Conservation (phyloP, 495 filamentous ascomycete genomes). For the Annulohypoxylon maeteangense region DNA sequence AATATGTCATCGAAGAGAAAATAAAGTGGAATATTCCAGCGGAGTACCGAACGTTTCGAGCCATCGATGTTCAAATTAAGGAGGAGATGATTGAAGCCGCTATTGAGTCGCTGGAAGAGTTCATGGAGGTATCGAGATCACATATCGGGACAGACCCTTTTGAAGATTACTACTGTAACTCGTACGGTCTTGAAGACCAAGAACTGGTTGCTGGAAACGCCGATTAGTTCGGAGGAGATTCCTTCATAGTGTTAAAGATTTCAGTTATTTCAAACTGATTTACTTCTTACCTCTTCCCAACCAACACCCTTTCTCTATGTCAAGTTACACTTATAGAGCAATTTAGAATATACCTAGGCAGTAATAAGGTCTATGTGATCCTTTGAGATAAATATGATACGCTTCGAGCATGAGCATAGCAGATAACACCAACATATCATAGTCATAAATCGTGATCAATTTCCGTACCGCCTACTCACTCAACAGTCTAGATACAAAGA, state of each 20-base stretch:
- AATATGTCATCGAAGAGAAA: slow-evolving; percentile 27
- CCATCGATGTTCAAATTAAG: slow-evolving; percentile 27
- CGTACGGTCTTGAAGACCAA: neutral
- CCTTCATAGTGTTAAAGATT: too few relatives aligned
- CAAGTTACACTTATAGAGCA: too few relatives aligned
- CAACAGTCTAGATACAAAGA: slow-evolving; percentile 41
- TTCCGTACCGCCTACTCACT: slow-evolving; percentile 31
- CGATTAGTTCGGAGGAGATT: neutral
- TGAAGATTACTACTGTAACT: slow-evolving; percentile 1
- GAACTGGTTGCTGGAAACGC: neutral
- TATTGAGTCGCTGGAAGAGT: slow-evolving; percentile 33
- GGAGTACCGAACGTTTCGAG: slow-evolving; percentile 25
- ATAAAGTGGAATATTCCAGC: slow-evolving; percentile 23
- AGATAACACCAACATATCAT: neutral
- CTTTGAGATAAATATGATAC: too few relatives aligned
- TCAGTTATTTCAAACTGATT: too few relatives aligned
- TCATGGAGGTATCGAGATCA: slow-evolving; percentile 27
- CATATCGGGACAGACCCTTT: slow-evolving; percentile 23
- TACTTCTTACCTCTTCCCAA: too few relatives aligned
- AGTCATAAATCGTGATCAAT: slow-evolving; percentile 43
- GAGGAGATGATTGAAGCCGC: slow-evolving; percentile 26
- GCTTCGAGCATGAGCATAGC: too few relatives aligned
- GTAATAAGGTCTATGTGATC: too few relatives aligned
- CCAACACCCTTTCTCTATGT: too few relatives aligned
- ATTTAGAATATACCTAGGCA: too few relatives aligned